Conservation (phyloP, 176 grass and related monocot species). For the Avena sativa region DNA sequence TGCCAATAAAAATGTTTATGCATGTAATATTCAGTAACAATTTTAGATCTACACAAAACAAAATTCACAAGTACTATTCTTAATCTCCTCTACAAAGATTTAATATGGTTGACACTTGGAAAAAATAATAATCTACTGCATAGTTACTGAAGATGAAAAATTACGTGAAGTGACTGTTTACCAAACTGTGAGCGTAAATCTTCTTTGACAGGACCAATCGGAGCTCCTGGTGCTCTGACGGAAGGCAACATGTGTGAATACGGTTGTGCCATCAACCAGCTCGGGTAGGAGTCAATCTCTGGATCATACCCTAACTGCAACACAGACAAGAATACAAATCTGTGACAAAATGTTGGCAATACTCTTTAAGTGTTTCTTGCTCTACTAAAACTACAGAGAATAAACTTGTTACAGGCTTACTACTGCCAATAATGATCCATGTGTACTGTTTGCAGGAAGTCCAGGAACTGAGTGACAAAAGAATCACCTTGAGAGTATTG, state of each 20-base stretch:
- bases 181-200: conserved; percentile 65
- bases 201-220: conserved; percentile 62
- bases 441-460: neutral
- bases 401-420: neutral
- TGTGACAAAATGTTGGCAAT: neutral
- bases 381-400: neutral
- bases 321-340: neutral
- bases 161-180: conserved; percentile 8
- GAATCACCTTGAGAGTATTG: conserved; percentile 71
- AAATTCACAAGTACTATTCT: too few species aligned
- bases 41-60: too few species aligned
- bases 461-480: neutral
- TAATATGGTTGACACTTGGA: neutral
- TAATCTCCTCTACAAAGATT: neutral
- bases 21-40: neutral
- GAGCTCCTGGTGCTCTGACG: conserved; percentile 57
- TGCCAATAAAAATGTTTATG: conserved; percentile 10
- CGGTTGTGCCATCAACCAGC: conserved; percentile 72
- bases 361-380: neutral
- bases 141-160: neutral
- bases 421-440: neutral
- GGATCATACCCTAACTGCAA: conserved; percentile 78
- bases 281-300: conserved; percentile 69
- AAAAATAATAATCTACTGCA: neutral
- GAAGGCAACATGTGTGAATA: conserved; percentile 67